A percentile compares a stretch with the other conserved stretches of the same genome.
These are phyloP conservation scores for Teratosphaeria gauchensis DNA, from an alignment of 2,329 filamentous ascomycete species.

Conservation along the genomic window DNA sequence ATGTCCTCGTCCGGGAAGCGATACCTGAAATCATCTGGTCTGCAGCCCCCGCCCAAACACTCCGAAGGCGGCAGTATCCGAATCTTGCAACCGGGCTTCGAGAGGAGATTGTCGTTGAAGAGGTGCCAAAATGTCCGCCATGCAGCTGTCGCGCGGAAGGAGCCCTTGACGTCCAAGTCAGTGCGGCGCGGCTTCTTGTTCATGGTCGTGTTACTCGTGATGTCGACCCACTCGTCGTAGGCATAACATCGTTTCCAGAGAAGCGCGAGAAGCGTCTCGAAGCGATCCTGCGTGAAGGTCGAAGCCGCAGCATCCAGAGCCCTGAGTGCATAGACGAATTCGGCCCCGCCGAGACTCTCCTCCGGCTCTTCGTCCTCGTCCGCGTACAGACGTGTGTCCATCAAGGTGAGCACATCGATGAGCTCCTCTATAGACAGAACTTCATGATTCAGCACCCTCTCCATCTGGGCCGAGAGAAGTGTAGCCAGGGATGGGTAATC, in stretches of 20 bases:
- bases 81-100: slow-evolving; percentile 8
- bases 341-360: slow-evolving; percentile 39
- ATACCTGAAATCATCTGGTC: slow-evolving; percentile 49
- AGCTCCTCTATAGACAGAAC: slow-evolving; percentile 50
- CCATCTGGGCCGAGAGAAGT: slow-evolving; percentile 61
- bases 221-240: slow-evolving; percentile 70
- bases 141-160: slow-evolving; percentile 35
- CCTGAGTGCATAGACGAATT: slow-evolving; percentile 67
- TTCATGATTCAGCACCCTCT: slow-evolving; percentile 60
- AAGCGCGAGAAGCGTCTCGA: slow-evolving; percentile 46
- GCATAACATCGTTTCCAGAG: slow-evolving; percentile 86
- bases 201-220: slow-evolving; percentile 65
- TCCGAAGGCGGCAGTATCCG: slow-evolving; percentile 19
- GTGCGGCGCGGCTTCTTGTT: slow-evolving; percentile 34
- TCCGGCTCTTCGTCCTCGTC: slow-evolving; percentile 31
- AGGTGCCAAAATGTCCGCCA: slow-evolving; percentile 39
- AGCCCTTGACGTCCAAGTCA: slow-evolving; percentile 56
- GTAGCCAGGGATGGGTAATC: slow-evolving; percentile 57
- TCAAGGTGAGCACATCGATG: slow-evolving; percentile 72
- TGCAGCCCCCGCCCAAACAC: slow-evolving; percentile 45
- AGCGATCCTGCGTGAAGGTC: slow-evolving; percentile 44
- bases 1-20: slow-evolving; percentile 46
- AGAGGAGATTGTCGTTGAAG: slow-evolving; percentile 8
- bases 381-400: slow-evolving; percentile 42
- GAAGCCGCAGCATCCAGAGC: slow-evolving; percentile 44